Conservation (phyloP, 495 filamentous ascomycete species). For the Aspergillus panamensis region DNA sequence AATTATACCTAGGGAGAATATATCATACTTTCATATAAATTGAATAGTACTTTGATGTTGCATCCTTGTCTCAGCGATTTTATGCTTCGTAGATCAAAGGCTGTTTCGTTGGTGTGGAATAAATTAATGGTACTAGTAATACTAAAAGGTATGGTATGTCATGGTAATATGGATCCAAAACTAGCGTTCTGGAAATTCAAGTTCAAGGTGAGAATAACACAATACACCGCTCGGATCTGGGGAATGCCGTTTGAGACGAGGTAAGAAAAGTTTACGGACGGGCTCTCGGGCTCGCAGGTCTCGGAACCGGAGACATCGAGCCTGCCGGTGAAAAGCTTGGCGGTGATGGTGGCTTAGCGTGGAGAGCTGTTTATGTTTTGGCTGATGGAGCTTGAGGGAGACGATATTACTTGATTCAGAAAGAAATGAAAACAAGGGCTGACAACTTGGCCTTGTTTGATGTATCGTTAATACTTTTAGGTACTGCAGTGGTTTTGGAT, state of each 20-base stretch:
- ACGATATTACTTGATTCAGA: conserved; percentile 1
- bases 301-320: conserved; percentile 1
- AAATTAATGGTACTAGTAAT: too few species aligned
- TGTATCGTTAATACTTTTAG: not conserved
- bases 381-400: not conserved
- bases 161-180: not conserved
- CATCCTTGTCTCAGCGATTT: too few species aligned
- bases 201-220: not conserved
- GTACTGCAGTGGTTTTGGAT: too few species aligned
- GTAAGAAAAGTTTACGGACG: not conserved
- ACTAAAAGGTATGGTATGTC: not conserved
- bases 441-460: not conserved
- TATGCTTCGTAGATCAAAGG: too few species aligned
- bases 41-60: too few species aligned
- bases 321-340: not conserved
- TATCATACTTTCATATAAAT: too few species aligned
- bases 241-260: not conserved
- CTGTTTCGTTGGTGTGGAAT: too few species aligned
- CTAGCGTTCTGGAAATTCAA: not conserved
- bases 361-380: not conserved
- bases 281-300: not conserved
- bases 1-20: too few species aligned
- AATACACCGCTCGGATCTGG: not conserved
- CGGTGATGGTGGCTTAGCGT: not conserved
- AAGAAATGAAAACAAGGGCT: not conserved